Base-by-base conservation (phyloP, 192 early-diverging fungal species). In the Cetraspora pellucida region DNA sequence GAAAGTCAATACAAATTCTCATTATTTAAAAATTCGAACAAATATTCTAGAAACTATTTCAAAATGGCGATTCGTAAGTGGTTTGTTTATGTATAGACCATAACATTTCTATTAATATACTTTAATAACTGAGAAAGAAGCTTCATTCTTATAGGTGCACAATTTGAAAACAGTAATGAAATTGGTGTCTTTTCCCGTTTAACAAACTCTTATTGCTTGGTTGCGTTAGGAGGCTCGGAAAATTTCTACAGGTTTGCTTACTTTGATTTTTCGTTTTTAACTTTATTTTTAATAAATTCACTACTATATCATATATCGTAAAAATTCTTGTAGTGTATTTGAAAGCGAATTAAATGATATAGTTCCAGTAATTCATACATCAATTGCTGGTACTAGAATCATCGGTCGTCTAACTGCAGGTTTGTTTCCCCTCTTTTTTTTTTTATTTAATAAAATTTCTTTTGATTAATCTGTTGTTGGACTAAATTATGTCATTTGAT, bases 131-230 rank as follows among this genome's bases (percentile, higher is more conserved):
- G 63, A 37, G 1, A 37, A 37, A 37, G 37, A 7, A 37, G 7
- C 37, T 37, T 46, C n/a, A n/a, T n/a, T n/a, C 58, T 47, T 28
- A 46, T 80, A 88, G 89, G 96, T 83, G 95, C 96, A 31, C 95
- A 96, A 87, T 99, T 99, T 82, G 97, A 99, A 89, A 99, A 97
- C 89, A 95, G 88, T 85, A 98, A 98, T 87, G 97, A 99, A 84
- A 95, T 99, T 84, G 97, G 97, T 70, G 97, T 98, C 61, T 99
- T 99, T 74, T 90, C 96, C 81, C 90, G 92, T 77, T 90, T 99
- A 78, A 99, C 97, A 83, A 99, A 99, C 88, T 92, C 95, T 49
- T 99, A 98, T 86, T 96, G 94, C 83, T 87, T 99, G 75, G 96
- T 98, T 45, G 95, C 96, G 37, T 88, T 98, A 60, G 97, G 97